Evolutionary conservation across 1,284 basidiomycete genomes (phyloP), one percentile per base, ranked within the genome.

Genomic region (Cutaneotrichosporon dermatis): DNA sequence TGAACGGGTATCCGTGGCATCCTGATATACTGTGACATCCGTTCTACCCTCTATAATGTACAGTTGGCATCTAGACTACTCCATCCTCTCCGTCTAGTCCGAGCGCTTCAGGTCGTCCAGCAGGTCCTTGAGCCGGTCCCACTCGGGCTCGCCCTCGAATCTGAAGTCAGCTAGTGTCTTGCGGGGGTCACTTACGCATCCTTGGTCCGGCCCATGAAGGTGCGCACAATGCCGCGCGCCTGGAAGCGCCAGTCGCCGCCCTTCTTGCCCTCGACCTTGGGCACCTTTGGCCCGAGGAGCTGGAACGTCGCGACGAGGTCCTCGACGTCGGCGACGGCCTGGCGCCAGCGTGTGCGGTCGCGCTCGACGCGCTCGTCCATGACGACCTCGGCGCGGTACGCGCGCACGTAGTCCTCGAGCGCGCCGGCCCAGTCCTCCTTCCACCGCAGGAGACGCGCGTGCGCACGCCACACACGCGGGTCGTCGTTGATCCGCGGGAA

Each of bases 141-240:
- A 97, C 78, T 92, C 92, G 2, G 85, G 82, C 76, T 95, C 89
- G 59, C 92, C 90, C 72, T 88, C 89, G 70, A 93, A 97, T 36
- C 76, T 76, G 39, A 7, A 1, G 37, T 51, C 39, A 51, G 55
- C 15, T 25, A 25, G 25, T 25, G 44, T 51, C 41, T 56, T 63
- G 54, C 58, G 58, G 37, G n/a, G 39, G 3, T 40, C 4, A 77
- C 77, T 71, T 59, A 78, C 73, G 72, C 69, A 50, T 70, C 71
- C 66, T 71, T 76, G 15, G 82, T 83, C 55, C 82, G 67, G 3
- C 89, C 92, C 78, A 93, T 84, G 75, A 97, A 98, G 45, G 87
- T 88, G 72, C 94, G 82, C 56, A 98, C 84, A 59, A 98, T 81
- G 62, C 90, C 95, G 59, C 88, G 83, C 43, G 88, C 92, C 78